Conservation (phyloP, 441 rosid genomes). For the Adansonia rubrostipa region DNA sequence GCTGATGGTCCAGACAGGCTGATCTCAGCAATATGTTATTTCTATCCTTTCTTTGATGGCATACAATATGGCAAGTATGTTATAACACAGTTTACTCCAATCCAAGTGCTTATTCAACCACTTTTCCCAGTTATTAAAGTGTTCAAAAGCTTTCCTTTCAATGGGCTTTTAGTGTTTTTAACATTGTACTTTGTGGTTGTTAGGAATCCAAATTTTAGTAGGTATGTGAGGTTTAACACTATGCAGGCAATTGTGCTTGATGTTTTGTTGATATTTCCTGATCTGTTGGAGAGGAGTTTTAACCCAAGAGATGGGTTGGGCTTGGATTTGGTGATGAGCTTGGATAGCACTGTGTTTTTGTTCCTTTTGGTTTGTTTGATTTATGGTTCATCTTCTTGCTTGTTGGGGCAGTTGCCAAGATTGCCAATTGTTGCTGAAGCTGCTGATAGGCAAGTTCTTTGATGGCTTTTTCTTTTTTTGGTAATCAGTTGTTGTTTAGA, state of each 20-base stretch:
- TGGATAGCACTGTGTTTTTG: slow-evolving; percentile 91
- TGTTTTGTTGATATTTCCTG: slow-evolving; percentile 85
- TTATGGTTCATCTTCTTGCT: slow-evolving; percentile 81
- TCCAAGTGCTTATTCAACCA: slow-evolving; percentile 73
- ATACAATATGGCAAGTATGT: slow-evolving; percentile 84
- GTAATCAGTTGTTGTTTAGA: slow-evolving; percentile 15
- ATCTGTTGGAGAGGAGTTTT: slow-evolving; percentile 84
- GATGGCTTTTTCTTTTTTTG: slow-evolving; percentile 23
- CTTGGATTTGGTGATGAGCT: slow-evolving; percentile 81
- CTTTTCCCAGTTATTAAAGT: slow-evolving; percentile 77
- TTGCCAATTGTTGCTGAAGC: slow-evolving; percentile 97
- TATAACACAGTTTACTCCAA: slow-evolving; percentile 63
- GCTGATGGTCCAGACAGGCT: slow-evolving; percentile 77
- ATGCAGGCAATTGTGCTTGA: slow-evolving; percentile 97
- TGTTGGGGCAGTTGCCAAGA: slow-evolving; percentile 83
- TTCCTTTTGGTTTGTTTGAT: slow-evolving; percentile 82
- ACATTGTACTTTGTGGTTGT: slow-evolving; percentile 87
- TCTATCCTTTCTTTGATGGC: slow-evolving; percentile 92
- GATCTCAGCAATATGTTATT: slow-evolving; percentile 85
- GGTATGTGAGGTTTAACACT: slow-evolving; percentile 93
- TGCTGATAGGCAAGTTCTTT: slow-evolving; percentile 91
- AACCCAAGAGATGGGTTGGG: slow-evolving; percentile 78
- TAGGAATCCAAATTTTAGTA: slow-evolving; percentile 82
- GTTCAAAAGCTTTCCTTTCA: slow-evolving; percentile 86
- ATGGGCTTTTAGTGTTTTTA: slow-evolving; percentile 79